Evolutionary conservation across 2,329 filamentous ascomycete genomes (phyloP).

Genomic region (Alternaria infectoria): DNA sequence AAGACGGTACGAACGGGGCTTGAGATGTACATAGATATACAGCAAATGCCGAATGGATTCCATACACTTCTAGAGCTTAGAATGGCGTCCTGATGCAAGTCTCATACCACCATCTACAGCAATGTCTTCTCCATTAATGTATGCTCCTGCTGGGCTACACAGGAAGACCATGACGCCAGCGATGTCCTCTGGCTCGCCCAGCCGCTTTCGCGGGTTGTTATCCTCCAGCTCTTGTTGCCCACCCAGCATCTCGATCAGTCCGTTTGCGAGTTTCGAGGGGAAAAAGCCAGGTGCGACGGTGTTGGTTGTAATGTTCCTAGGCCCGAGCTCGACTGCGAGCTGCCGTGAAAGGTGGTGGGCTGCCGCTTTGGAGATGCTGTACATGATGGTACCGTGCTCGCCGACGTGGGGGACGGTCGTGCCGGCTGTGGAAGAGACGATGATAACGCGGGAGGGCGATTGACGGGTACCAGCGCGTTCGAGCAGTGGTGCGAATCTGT

Average conservation of each 20-base stretch:
- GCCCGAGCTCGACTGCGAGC: slow-evolving; percentile 49
- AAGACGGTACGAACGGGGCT: slow-evolving; percentile 8
- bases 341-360: slow-evolving; percentile 49
- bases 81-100: slow-evolving; percentile 33
- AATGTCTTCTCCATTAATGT: slow-evolving; percentile 45
- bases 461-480: slow-evolving; percentile 35
- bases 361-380: slow-evolving; percentile 50
- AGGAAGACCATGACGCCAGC: slow-evolving; percentile 48
- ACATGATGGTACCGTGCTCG: slow-evolving; percentile 49
- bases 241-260: slow-evolving; percentile 46
- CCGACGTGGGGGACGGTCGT: slow-evolving; percentile 47
- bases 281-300: slow-evolving; percentile 51
- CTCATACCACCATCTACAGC: slow-evolving; percentile 40
- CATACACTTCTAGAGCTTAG: slow-evolving; percentile 26
- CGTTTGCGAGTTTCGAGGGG: slow-evolving; percentile 46
- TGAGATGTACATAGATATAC: neutral
- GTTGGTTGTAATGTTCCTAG: slow-evolving; percentile 49
- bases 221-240: slow-evolving; percentile 51
- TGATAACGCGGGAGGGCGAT: slow-evolving; percentile 48
- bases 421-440: slow-evolving; percentile 47
- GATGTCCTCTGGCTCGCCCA: slow-evolving; percentile 47
- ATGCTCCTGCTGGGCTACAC: slow-evolving; percentile 34
- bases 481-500: slow-evolving; percentile 47
- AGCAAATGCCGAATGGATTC: neutral
- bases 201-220: slow-evolving; percentile 38